Conservation (phyloP, 192 early-diverging fungal genomes). For the Backusella psychrophila region DNA sequence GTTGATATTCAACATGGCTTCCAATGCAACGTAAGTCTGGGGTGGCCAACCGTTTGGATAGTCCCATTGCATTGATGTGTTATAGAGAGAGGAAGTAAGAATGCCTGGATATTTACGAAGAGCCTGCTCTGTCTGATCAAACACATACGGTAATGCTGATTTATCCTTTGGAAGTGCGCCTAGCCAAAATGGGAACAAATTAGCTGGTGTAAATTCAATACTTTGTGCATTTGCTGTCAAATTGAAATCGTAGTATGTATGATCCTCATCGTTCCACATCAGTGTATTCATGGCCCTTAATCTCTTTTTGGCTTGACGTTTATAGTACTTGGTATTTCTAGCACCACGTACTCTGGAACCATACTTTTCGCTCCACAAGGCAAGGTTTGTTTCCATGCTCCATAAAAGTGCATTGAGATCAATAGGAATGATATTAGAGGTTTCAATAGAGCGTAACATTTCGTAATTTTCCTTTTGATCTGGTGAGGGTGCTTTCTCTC, state of each 20-base stretch:
- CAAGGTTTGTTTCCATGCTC: slow-evolving; percentile 47
- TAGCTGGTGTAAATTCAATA: slow-evolving; percentile 43
- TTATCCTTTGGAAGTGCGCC: slow-evolving; percentile 15
- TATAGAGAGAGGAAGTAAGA: slow-evolving; percentile 53
- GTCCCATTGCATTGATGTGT: slow-evolving; percentile 74
- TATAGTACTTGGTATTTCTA: slow-evolving; percentile 21
- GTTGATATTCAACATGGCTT: slow-evolving; percentile 41
- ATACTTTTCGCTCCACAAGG: slow-evolving; percentile 20
- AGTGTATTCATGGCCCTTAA: slow-evolving; percentile 48
- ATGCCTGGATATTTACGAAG: slow-evolving; percentile 55
- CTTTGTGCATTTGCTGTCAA: slow-evolving; percentile 34
- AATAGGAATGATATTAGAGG: slow-evolving; percentile 58
- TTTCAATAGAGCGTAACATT: slow-evolving; percentile 53
- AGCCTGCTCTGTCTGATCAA: slow-evolving; percentile 31
- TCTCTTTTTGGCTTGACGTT: slow-evolving; percentile 34
- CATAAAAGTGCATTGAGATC: slow-evolving; percentile 73
- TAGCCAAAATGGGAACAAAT: slow-evolving; percentile 65
- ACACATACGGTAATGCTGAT: slow-evolving; percentile 33
- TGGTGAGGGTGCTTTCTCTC: slow-evolving; percentile 15
- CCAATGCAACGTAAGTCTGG: slow-evolving; percentile 53
- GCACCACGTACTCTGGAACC: neutral
- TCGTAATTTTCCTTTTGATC: slow-evolving; percentile 15
- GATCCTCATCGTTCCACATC: slow-evolving; percentile 47
- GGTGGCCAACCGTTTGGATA: slow-evolving; percentile 72
- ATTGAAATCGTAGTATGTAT: slow-evolving; percentile 57